Conservation (phyloP, 192 early-diverging fungal species). For the Funneliformis mosseae region DNA sequence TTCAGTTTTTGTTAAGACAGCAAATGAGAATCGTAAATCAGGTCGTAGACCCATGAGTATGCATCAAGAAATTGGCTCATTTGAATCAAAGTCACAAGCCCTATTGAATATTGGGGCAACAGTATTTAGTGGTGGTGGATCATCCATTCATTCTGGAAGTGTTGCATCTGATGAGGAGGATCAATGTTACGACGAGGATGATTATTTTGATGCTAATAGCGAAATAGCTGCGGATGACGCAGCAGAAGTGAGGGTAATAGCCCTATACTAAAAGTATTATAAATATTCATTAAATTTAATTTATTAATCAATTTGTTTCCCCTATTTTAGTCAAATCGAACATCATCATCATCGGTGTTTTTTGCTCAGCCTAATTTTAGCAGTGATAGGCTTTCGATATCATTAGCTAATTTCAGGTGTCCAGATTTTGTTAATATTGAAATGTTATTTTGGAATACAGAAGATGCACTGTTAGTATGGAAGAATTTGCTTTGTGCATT, state of each 20-base stretch:
- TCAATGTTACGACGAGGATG: slow-evolving; percentile 20
- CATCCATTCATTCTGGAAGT: slow-evolving; percentile 23
- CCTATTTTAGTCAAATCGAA: slow-evolving; percentile 42
- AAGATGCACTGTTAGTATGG: slow-evolving; percentile 60
- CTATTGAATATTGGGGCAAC: slow-evolving; percentile 21
- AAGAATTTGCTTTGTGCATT: slow-evolving; percentile 79
- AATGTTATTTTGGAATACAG: slow-evolving; percentile 45
- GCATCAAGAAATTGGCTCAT: slow-evolving; percentile 29
- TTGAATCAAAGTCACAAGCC: slow-evolving; percentile 10
- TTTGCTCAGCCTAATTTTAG: slow-evolving; percentile 38
- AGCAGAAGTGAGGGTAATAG: slow-evolving; percentile 14
- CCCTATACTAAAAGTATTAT: neutral
- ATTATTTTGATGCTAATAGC: slow-evolving; percentile 28
- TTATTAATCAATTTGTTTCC: slow-evolving; percentile 5
- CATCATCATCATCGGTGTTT: slow-evolving; percentile 36
- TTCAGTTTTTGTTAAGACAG: neutral
- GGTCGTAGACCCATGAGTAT: slow-evolving; percentile 33
- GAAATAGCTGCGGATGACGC: slow-evolving; percentile 23
- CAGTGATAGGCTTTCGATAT: slow-evolving; percentile 46
- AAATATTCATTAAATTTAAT: too few species aligned
- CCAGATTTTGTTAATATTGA: slow-evolving; percentile 63
- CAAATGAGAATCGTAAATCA: neutral
- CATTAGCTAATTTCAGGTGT: slow-evolving; percentile 50
- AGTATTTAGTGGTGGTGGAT: slow-evolving; percentile 20
- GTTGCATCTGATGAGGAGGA: slow-evolving; percentile 28